Evolutionary conservation across 306 rosid genomes (phyloP), one percentile per base, ranked within the genome.

Genomic region (Corylus avellana): DNA sequence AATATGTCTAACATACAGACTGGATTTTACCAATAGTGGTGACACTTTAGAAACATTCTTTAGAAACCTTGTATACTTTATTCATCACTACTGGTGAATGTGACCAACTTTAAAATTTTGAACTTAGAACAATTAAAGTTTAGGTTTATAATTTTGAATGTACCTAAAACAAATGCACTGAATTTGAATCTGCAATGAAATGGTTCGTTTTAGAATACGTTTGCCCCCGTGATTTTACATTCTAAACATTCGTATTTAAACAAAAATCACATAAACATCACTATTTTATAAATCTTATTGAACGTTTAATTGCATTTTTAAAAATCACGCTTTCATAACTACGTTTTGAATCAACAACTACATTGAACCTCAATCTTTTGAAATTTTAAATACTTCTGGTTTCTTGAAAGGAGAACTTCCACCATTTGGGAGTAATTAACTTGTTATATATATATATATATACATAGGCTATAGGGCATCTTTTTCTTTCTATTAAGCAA

Each of bases 31-130:
- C 25, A 67, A 66, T 39, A 7, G 17, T 29, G 49, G 18, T 39
- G 18, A 16, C 25, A 17, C 73, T 64, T 66, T 64, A 37, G 79
- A 66, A 76, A 64, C 62, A 76, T 37, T 64, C 66, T 51, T 44
- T 77, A 66, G 50, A 48, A 9, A 63, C 35, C 16, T 17, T 48
- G 61, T 11, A 29, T 49, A 14, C 62, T 63, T 63, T 25, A 47
- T 75, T 75, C 7, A 39, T 3, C 72, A 39, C 50, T 39, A 37
- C 8, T 8, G 50, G 27, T 8, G 49, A 67, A 9, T 16, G 50
- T 16, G 14, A 16, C 10, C 50, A 39, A 17, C 13, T 29, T 39
- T 35, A 12, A 61, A 25, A 4, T 12, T 35, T 63, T 5, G 29
- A 63, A 54, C 16, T 35, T 32, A 59, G 66, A 59, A 22, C 32